Percentiles rank a stretch among this genome's conserved stretches.
phyloP scores from a whole-genome alignment of 257 asterid genomes.

The Mitragyna speciosa region DNA sequence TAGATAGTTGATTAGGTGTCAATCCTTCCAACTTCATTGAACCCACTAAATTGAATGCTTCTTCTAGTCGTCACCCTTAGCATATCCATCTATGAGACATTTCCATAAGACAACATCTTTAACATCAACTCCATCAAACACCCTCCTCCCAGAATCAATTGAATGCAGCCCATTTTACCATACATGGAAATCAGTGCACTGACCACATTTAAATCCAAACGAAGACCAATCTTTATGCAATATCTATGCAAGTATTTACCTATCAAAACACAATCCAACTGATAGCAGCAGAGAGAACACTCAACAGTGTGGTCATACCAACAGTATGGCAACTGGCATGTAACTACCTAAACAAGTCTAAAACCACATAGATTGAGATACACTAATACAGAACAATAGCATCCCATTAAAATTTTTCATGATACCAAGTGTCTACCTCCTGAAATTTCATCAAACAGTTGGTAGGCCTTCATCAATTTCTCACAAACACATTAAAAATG shows the following conservation, averaged over 20 bases:
- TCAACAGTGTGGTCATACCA: constrained; percentile 39
- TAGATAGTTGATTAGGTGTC: constrained; percentile 47
- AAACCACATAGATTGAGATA: constrained; percentile 25
- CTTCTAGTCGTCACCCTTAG: constrained; percentile 44
- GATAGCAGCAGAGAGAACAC: constrained; percentile 41
- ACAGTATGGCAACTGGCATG: constrained; percentile 18
- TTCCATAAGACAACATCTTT: constrained; percentile 67
- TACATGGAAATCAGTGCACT: constrained; percentile 58
- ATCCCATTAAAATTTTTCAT: constrained; percentile 64
- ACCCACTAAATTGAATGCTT: constrained; percentile 37
- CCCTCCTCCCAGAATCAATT: constrained; percentile 31
- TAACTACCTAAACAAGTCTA: constrained; percentile 42
- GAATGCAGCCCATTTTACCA: constrained; percentile 40
- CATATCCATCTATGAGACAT: constrained; percentile 61
- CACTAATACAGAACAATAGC: too few relatives aligned
- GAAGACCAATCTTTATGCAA: constrained; percentile 58
- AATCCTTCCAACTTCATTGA: constrained; percentile 38
- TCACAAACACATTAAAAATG: constrained; percentile 53
- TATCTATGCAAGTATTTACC: constrained; percentile 43
- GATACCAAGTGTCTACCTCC: constrained; percentile 45
- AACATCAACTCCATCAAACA: constrained; percentile 47
- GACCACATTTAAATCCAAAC: constrained; percentile 33
- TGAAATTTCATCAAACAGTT: constrained; percentile 53
- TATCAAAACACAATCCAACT: constrained; percentile 12
- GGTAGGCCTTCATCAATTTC: constrained; percentile 44